Base-by-base conservation (phyloP, 1,284 basidiomycete genomes). In the Microbotryomycetes sp. region DNA sequence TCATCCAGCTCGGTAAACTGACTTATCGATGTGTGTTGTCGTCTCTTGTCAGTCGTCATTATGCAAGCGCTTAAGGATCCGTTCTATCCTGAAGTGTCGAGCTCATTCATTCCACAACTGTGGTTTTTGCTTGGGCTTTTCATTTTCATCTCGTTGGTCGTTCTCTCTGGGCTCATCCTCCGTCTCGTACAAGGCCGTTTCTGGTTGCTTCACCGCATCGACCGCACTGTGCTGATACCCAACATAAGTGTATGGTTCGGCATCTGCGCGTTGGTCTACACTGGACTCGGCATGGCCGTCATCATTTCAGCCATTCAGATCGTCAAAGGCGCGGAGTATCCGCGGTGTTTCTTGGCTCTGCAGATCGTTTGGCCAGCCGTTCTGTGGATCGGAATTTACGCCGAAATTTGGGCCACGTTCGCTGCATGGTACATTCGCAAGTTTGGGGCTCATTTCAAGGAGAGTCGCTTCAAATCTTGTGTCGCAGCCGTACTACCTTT, bases 141-240 rank as follows among this genome's bases (percentile, higher is more conserved):
- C 46, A 19, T 19, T 2, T 14, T 61, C 7, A 30, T 55, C 23
- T 14, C 45, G 16, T 3, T 55, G 22, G 23, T 63, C 28, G 51
- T 62, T 19, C 6, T 63, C 3, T 7, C 48, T 2, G 64, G 60
- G 2, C 30, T 65, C 3, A n/a, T 26, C 16, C 15, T 65, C 1
- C 54, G 60, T 5, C n/a, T 62, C 49, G 6, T 19, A 1, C 58
- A 58, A 49, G 64, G 61, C 0, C 54, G 64, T 1, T 47, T 66
- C 28, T 66, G 59, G 58, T 12, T 63, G 31, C 25, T 63, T 28
- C 46, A 58, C 7, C 61, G 64, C 3, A 9, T 66, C 9, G 61
- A 66, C 49, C 30, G 52, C 3, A 63, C 61, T 4, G 32, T 66
- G 31, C 22, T 58, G 3, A 51, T 66, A 28, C 64, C 64, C 6